These are phyloP conservation scores for Fusarium coffeatum DNA, from an alignment of 2,329 filamentous ascomycete genomes.

Conservation along the genomic window DNA sequence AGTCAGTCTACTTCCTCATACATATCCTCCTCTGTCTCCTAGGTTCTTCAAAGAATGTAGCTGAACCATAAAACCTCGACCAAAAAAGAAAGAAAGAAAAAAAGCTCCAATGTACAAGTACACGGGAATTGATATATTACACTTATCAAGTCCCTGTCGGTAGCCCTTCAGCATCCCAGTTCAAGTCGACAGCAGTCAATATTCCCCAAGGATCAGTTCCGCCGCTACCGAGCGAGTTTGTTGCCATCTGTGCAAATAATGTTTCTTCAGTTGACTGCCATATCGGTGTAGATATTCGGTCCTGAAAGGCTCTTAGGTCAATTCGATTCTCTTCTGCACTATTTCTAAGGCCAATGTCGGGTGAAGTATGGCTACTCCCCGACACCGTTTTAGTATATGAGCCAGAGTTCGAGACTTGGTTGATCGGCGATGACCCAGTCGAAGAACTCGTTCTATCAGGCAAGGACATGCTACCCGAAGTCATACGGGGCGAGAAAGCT, in stretches of 20 bases:
- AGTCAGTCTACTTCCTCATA: constrained; percentile 27
- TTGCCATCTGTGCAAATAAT: constrained; percentile 46
- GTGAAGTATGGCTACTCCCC: constrained; percentile 49
- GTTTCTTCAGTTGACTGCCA: constrained; percentile 50
- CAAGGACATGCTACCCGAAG: constrained; percentile 34
- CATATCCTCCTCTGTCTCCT: constrained; percentile 13
- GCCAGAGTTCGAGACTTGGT: constrained; percentile 38
- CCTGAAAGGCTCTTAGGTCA: constrained; percentile 51
- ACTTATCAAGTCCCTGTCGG: constrained; percentile 11
- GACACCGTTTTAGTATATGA: constrained; percentile 40
- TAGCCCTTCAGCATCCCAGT: constrained; percentile 39
- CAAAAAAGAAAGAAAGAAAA: too few species aligned
- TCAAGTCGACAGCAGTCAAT: constrained; percentile 44
- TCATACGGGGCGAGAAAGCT: constrained; percentile 18
- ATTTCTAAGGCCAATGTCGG: constrained; percentile 50
- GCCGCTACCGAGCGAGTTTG: constrained; percentile 37
- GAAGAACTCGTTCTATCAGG: constrained; percentile 52
- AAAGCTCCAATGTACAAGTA: constrained; percentile 12
- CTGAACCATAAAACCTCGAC: constrained; percentile 6
- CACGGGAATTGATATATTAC: not conserved
- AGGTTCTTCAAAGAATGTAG: constrained; percentile 2
- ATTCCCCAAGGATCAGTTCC: constrained; percentile 48
- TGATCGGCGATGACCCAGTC: constrained; percentile 48
- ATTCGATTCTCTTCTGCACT: constrained; percentile 52
- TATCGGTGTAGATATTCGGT: constrained; percentile 46